Percentiles rank a stretch among this genome's conserved stretches.
These are phyloP conservation scores for Chytridiales sp. DNA, from an alignment of 371 early-diverging fungal species.

Conservation along the genomic window DNA sequence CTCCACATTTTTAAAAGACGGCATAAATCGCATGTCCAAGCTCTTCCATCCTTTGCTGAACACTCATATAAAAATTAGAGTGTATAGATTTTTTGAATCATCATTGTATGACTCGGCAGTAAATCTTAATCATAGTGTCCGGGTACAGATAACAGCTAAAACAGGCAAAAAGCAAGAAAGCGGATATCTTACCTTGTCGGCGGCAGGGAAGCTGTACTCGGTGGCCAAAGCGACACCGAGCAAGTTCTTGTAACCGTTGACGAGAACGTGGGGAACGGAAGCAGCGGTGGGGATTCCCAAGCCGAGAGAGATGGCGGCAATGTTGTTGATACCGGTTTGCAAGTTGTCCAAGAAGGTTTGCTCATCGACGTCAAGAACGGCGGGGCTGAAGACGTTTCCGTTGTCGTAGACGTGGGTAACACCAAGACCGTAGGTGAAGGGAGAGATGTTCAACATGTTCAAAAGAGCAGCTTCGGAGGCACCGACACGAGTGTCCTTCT, in stretches of 20 bases:
- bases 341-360: slow-evolving; percentile 77
- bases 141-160: slow-evolving; percentile 11
- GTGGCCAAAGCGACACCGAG: slow-evolving; percentile 79
- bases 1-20: background rate
- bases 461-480: slow-evolving; percentile 98
- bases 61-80: slow-evolving; percentile 79
- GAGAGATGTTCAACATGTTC: slow-evolving; percentile 99
- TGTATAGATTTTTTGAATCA: slow-evolving; percentile 56
- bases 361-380: slow-evolving; percentile 93
- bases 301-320: slow-evolving; percentile 96
- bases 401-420: slow-evolving; percentile 94
- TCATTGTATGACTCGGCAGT: slow-evolving; percentile 29
- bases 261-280: slow-evolving; percentile 94
- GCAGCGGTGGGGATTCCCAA: slow-evolving; percentile 93
- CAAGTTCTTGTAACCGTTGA: slow-evolving; percentile 97
- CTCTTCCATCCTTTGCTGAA: background rate
- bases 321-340: slow-evolving; percentile 74
- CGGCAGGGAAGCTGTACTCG: slow-evolving; percentile 91
- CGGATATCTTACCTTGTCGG: slow-evolving; percentile 72
- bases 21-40: slow-evolving; percentile 4
- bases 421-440: slow-evolving; percentile 99
- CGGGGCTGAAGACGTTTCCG: slow-evolving; percentile 88
- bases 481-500: slow-evolving; percentile 93
- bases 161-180: background rate
- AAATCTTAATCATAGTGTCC: no score